Base-by-base conservation (phyloP, 352 stramenopile species). In the Phytophthora pseudosyringae region DNA sequence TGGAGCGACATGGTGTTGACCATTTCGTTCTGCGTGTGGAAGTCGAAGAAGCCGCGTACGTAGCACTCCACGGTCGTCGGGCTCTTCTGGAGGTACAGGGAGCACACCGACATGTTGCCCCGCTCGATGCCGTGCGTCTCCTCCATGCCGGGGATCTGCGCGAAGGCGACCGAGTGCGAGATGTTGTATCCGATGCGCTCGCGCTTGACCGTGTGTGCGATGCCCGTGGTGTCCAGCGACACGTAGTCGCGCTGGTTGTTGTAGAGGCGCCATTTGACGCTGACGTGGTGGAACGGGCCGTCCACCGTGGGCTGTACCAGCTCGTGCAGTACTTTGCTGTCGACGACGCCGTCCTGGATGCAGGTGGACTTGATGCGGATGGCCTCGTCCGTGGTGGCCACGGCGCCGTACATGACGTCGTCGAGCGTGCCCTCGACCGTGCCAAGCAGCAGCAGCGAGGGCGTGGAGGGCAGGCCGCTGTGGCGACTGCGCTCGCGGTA, bases 401-500 rank as follows among this genome's bases (percentile, higher is more conserved):
- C 65, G 11, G 73, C 33, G n/a, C 76, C 80, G 55, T 86, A 90
- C 76, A 92, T 86, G 48, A 88, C 57, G 51, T 90, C 81, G 26
- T 92, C 77, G 32, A 92, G 57, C n/a, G 56, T 71, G 9, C 81
- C 79, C 5, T 74, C 59, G n/a, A 90, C 47, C 5, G 79, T 78
- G 9, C 83, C 83, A 12, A 86, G 55, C 35, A 87, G 66, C n/a
- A 87, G 53, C 46, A 91, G 62, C n/a, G 72, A 84, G 1, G 78
- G 80, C n/a, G 74, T 71, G 1, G 45, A 57, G 13, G 66, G 65
- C 3, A 68, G 12, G 1, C 65, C 60, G 39, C 64, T 64, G 46
- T 69, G 49, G 4, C 32, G 59, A 28, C 43, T 64, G 18, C 70
- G 71, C 38, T 80, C 69, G 16, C 74, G 60, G 49, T 83, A 83